Conservation (phyloP, 805 yeast species). For the Aciculoconidium aculeatum region DNA sequence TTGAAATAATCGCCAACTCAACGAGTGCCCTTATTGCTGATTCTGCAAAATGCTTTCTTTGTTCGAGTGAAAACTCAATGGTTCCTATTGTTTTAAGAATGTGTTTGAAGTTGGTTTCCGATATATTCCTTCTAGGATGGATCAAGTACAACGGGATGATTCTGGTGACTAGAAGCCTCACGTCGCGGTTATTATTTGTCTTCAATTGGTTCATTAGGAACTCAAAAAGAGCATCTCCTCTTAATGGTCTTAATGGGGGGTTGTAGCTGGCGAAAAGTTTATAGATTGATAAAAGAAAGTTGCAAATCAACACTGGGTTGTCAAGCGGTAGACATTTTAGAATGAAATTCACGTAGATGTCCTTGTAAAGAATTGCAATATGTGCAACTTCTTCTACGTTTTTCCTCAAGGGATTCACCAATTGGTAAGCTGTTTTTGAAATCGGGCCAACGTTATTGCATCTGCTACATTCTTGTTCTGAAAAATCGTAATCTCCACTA, state of each 20-base stretch:
- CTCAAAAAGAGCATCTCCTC: conserved; percentile 25
- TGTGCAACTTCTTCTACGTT: conserved; percentile 16
- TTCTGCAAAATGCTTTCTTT: conserved; percentile 45
- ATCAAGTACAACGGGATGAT: conserved; percentile 50
- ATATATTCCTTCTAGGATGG: conserved; percentile 27
- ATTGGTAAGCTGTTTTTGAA: conserved; percentile 13
- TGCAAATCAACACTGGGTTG: conserved; percentile 27
- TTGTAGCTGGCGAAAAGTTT: conserved; percentile 48
- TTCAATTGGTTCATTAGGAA: conserved; percentile 37
- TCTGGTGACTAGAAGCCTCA: conserved; percentile 48
- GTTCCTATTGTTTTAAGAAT: conserved; percentile 40
- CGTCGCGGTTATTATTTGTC: conserved; percentile 44
- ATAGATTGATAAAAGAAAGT: conserved; percentile 43
- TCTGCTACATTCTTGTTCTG: conserved; percentile 24
- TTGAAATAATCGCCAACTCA: conserved; percentile 53
- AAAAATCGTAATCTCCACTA: conserved; percentile 28
- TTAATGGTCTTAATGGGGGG: conserved; percentile 34
- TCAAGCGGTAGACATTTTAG: conserved; percentile 5
- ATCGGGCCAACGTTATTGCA: conserved; percentile 24
- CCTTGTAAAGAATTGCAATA: conserved; percentile 18
- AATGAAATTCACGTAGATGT: conserved; percentile 17
- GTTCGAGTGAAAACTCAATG: conserved; percentile 28
- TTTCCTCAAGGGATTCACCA: conserved; percentile 18
- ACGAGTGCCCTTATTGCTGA: conserved; percentile 57
- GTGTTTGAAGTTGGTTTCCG: conserved; percentile 37